Conservation (phyloP, 75 land plant genomes). For the Pseudotsuga menziesii region DNA sequence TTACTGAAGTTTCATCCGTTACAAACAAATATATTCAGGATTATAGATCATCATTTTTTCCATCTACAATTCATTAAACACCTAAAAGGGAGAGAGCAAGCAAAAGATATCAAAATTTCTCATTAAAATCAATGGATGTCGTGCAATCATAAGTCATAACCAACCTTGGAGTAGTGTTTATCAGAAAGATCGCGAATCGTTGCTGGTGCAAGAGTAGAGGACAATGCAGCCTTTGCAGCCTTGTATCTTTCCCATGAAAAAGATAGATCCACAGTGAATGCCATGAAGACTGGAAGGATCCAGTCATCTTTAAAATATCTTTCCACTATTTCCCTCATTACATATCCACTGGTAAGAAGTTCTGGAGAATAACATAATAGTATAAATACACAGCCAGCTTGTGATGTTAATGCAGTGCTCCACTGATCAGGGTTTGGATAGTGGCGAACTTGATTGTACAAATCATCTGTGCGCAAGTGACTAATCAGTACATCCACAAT, state of each 20-base stretch:
- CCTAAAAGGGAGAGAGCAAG: background rate
- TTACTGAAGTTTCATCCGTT: background rate
- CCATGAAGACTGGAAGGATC: slow-evolving; percentile 48
- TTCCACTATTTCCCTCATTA: slow-evolving; percentile 46
- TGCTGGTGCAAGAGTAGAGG: slow-evolving; percentile 21
- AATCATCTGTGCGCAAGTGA: slow-evolving; percentile 27
- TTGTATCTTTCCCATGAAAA: slow-evolving; percentile 41
- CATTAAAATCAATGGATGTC: background rate
- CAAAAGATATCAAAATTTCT: background rate
- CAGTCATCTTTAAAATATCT: slow-evolving; percentile 35
- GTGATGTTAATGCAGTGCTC: slow-evolving; percentile 28
- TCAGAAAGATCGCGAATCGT: slow-evolving; percentile 22
- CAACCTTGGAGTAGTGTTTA: slow-evolving; percentile 16
- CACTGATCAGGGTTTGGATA: slow-evolving; percentile 47
- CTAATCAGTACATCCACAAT: slow-evolving; percentile 23
- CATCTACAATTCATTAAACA: background rate
- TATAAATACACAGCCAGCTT: slow-evolving; percentile 35
- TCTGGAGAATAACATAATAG: slow-evolving; percentile 33
- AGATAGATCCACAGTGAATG: slow-evolving; percentile 45
- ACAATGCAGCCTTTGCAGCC: slow-evolving; percentile 40
- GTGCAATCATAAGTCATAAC: slow-evolving; percentile 10
- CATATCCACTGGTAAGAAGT: slow-evolving; percentile 25
- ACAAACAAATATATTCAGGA: background rate
- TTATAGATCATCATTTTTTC: background rate
- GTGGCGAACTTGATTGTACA: slow-evolving; percentile 43